Conservation (phyloP, 805 yeast species). For the Kluyveromyces starmeri region DNA sequence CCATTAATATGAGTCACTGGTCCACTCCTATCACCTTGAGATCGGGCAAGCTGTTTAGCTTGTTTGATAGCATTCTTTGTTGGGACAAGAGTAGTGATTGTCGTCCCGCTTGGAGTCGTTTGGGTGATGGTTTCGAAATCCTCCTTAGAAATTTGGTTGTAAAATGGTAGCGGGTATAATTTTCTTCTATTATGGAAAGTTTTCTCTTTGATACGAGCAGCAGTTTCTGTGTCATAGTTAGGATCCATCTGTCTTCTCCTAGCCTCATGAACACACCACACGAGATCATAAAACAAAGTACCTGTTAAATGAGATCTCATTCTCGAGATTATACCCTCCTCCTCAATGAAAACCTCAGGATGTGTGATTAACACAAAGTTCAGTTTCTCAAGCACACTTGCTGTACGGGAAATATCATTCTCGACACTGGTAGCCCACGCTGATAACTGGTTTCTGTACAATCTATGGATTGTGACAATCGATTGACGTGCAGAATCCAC, state of each 20-base stretch:
- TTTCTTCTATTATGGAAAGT: slow-evolving; percentile 19
- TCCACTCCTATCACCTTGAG: slow-evolving; percentile 16
- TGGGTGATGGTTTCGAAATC: slow-evolving; percentile 78
- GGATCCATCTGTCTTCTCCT: slow-evolving; percentile 55
- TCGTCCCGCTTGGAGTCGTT: slow-evolving; percentile 88
- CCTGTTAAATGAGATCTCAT: slow-evolving; percentile 93
- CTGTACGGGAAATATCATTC: slow-evolving; percentile 85
- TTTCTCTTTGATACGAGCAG: slow-evolving; percentile 30
- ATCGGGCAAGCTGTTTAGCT: slow-evolving; percentile 23
- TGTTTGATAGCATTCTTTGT: slow-evolving; percentile 61
- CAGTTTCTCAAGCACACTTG: slow-evolving; percentile 80
- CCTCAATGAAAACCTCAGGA: slow-evolving; percentile 69
- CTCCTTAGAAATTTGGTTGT: slow-evolving; percentile 82
- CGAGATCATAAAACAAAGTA: slow-evolving; percentile 81
- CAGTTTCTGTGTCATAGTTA: slow-evolving; percentile 23
- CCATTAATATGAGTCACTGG: slow-evolving; percentile 52
- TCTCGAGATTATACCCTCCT: slow-evolving; percentile 68
- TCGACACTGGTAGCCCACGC: slow-evolving; percentile 82
- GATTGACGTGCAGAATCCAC: slow-evolving; percentile 87
- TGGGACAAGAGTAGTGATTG: slow-evolving; percentile 81
- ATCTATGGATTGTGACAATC: slow-evolving; percentile 83
- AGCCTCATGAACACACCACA: slow-evolving; percentile 93
- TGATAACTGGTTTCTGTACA: slow-evolving; percentile 77
- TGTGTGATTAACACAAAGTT: slow-evolving; percentile 81
- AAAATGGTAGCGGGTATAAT: slow-evolving; percentile 76